Evolutionary conservation across 148 eudicot genomes (phyloP), one percentile per base, ranked within the genome.

Genomic region (Diospyros lotus): DNA sequence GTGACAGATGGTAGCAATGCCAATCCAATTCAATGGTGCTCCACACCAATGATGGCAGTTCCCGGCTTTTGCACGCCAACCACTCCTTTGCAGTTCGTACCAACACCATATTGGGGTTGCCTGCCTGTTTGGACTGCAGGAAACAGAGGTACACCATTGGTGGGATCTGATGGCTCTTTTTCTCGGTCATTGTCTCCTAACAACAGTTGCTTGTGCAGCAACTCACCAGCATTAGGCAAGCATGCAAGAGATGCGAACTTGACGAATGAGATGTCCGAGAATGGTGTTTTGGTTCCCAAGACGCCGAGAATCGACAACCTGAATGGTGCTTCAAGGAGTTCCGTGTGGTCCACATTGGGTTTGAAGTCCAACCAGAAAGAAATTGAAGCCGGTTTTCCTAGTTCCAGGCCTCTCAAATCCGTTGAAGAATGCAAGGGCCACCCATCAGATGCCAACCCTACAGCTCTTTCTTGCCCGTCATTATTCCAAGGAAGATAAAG

Each of bases 91-190:
- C 84, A 82, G 50, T 69, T 85, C 56, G 75, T 78, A 18, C 89
- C 89, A 12, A 58, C 84, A 56, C 70, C 86, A 3, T 83, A 81
- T 72, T 79, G 78, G 86, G 76, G 76, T 15, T 66, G 80, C 17
- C 66, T 78, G 48, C 81, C 86, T 74, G 77, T 72, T 53, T 83
- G 79, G 89, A 78, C 81, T 63, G 73, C 79, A 3, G 86, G 86
- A 38, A 50, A 78, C 6, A 71, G 75, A 18, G 66, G 64, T 58
- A 5, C 62, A 46, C 73, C 82, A 41, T 38, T 79, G 41, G 70
- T 74, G 58, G 58, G 55, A 42, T 18, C 77, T 4, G 69, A 71
- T 51, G 55, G 68, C 13, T 66, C 75, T 7, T 18, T 58, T 9
- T 73, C 80, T 76, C 79, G 71, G 3, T 63, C 80, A 43, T 48